Conservation (phyloP, 140 eudicot species). For the Oenanthe javanica region DNA sequence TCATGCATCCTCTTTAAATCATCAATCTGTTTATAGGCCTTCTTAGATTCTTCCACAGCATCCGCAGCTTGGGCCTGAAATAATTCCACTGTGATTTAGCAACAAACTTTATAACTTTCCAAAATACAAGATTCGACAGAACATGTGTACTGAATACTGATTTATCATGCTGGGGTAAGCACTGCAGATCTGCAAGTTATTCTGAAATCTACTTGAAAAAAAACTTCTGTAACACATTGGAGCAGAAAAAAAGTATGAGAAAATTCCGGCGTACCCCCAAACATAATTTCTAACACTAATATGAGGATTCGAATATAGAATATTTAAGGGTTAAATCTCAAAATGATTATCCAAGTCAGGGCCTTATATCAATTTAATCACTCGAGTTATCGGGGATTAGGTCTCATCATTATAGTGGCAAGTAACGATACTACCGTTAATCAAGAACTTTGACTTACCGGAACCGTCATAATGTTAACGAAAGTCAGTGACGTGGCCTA, state of each 20-base stretch:
- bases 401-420: too few species aligned
- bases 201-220: too few species aligned
- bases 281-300: not conserved
- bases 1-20: slow-evolving; percentile 45
- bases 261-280: not conserved
- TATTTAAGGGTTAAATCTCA: too few species aligned
- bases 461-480: too few species aligned
- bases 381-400: too few species aligned
- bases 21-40: slow-evolving; percentile 60
- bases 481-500: too few species aligned
- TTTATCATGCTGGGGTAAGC: not conserved
- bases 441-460: too few species aligned
- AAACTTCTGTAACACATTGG: not conserved
- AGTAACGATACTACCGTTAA: too few species aligned
- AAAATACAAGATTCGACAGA: slow-evolving; percentile 12
- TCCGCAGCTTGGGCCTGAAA: slow-evolving; percentile 32
- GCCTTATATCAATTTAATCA: too few species aligned
- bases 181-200: not conserved
- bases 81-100: not conserved
- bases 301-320: not conserved
- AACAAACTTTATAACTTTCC: slow-evolving; percentile 24
- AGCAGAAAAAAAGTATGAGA: not conserved
- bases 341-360: too few species aligned
- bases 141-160: not conserved
- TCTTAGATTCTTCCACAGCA: slow-evolving; percentile 67